These are phyloP conservation scores for Mucuna pruriens DNA, from an alignment of 306 rosid genomes.

Conservation along the genomic window DNA sequence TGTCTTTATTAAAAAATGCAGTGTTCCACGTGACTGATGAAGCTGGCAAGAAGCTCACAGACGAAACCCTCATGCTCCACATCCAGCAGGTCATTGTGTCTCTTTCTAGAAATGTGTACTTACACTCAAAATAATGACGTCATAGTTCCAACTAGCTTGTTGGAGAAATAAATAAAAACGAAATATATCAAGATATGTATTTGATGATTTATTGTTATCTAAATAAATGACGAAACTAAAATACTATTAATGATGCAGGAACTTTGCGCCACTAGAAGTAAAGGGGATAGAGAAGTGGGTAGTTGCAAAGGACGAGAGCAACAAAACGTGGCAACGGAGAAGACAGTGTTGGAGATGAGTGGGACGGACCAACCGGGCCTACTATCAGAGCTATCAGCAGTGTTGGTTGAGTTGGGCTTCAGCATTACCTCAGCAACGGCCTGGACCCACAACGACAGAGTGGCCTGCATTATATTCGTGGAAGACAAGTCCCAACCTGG, in stretches of 20 bases:
- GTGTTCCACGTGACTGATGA: slow-evolving; percentile 93
- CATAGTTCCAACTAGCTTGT: background rate
- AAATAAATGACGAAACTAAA: background rate
- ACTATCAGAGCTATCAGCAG: slow-evolving; percentile 75
- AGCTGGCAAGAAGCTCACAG: slow-evolving; percentile 79
- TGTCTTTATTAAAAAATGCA: slow-evolving; percentile 50
- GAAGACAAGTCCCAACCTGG: slow-evolving; percentile 65
- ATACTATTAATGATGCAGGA: slow-evolving; percentile 56
- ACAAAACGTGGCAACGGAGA: slow-evolving; percentile 23
- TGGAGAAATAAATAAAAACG: background rate
- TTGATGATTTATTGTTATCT: background rate
- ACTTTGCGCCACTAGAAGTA: slow-evolving; percentile 58
- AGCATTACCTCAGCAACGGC: slow-evolving; percentile 60
- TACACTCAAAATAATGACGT: background rate
- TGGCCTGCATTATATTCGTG: slow-evolving; percentile 64
- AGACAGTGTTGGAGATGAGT: slow-evolving; percentile 74
- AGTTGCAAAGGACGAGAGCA: slow-evolving; percentile 29
- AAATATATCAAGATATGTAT: background rate
- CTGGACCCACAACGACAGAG: slow-evolving; percentile 79
- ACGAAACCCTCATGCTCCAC: slow-evolving; percentile 67
- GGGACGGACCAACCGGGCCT: slow-evolving; percentile 77
- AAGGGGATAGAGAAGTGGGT: slow-evolving; percentile 29
- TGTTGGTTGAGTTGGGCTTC: slow-evolving; percentile 65
- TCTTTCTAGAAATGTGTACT: background rate
- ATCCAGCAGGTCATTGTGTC: slow-evolving; percentile 64